phyloP scores from a whole-genome alignment of 768 basidiomycete genomes.

The Solioccasus polychromus region DNA sequence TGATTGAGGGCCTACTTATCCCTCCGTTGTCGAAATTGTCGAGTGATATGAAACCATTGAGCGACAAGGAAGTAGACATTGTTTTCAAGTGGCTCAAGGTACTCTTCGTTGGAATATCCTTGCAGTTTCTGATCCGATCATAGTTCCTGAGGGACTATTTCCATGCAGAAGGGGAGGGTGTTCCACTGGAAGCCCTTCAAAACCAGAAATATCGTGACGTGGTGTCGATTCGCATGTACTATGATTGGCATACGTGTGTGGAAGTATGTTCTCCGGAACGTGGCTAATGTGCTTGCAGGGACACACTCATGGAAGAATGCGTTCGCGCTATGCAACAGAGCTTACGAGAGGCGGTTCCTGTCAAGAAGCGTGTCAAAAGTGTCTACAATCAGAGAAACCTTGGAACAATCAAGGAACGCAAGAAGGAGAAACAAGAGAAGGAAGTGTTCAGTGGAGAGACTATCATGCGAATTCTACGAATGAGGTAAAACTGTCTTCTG shows the following conservation, averaged over 20 bases:
- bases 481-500: conserved; percentile 61
- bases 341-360: conserved; percentile 65
- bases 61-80: conserved; percentile 95
- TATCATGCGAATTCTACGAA: conserved; percentile 91
- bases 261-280: conserved; percentile 2
- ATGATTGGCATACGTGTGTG: conserved; percentile 90
- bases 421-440: conserved; percentile 81
- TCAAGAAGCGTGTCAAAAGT: conserved; percentile 90
- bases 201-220: conserved; percentile 95
- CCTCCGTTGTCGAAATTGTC: conserved; percentile 84
- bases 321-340: conserved; percentile 93
- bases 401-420: conserved; percentile 92
- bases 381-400: conserved; percentile 91
- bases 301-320: conserved; percentile 90
- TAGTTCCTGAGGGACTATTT: conserved; percentile 95
- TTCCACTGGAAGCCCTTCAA: conserved; percentile 81
- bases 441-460: conserved; percentile 80
- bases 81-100: conserved; percentile 99
- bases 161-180: conserved; percentile 89
- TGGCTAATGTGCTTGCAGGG: conserved; percentile 40
- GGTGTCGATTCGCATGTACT: conserved; percentile 86
- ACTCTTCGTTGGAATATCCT: not conserved
- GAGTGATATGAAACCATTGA: conserved; percentile 89
- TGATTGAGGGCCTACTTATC: conserved; percentile 85
- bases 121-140: conserved; percentile 1